Conservation (phyloP, 305 asterid genomes). For the Nicotiana rustica region DNA sequence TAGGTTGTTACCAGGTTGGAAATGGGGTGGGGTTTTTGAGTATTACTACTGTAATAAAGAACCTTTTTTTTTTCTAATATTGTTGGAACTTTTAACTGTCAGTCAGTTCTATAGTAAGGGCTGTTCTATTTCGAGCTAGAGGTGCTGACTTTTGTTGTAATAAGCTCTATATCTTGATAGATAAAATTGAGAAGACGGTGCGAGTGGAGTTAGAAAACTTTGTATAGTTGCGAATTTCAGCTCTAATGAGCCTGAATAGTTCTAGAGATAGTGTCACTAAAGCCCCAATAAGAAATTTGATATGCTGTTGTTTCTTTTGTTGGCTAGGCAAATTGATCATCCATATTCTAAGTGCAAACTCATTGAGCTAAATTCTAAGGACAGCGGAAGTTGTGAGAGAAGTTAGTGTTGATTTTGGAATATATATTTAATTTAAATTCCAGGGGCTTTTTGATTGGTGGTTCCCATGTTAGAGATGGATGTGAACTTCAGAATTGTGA, state of each 20-base stretch:
- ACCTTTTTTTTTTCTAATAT: no score
- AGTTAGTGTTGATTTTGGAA: background rate
- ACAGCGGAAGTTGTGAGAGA: background rate
- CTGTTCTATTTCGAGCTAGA: no score
- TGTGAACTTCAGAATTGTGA: background rate
- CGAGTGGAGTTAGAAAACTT: background rate
- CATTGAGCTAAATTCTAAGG: background rate
- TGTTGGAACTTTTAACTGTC: no score
- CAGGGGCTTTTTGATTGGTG: constrained; percentile 5
- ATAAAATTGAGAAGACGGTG: background rate
- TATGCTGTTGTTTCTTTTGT: background rate
- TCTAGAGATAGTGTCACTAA: background rate
- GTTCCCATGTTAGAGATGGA: constrained; percentile 14
- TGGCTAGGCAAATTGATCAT: constrained; percentile 3
- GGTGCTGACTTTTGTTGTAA: no score
- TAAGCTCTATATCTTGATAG: background rate
- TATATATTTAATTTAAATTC: background rate
- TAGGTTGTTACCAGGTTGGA: background rate
- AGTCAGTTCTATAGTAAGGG: no score
- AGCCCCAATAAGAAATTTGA: background rate
- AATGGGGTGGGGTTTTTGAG: background rate
- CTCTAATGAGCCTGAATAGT: background rate
- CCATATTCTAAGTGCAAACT: background rate
- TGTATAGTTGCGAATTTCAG: background rate
- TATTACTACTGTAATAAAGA: background rate